Conservation (phyloP, 768 basidiomycete genomes). For the Collybia mongolica region DNA sequence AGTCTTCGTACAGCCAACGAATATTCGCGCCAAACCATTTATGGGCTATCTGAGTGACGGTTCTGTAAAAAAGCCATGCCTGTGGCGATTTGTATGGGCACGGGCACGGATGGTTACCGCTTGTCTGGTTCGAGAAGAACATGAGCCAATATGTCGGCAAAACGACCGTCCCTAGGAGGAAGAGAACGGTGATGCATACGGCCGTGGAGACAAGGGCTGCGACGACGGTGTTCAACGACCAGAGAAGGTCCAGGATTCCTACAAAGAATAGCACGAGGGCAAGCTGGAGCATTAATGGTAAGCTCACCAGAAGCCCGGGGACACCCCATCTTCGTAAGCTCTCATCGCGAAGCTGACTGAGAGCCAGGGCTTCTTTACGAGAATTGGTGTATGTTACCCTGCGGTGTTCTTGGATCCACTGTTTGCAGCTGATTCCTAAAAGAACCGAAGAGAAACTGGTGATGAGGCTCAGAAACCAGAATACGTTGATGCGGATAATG, state of each 20-base stretch:
- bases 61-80: too few relatives aligned
- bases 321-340: slow-evolving; percentile 15
- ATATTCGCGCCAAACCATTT: too few relatives aligned
- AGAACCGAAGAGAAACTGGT: too few relatives aligned
- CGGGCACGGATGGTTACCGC: too few relatives aligned
- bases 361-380: background rate
- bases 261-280: slow-evolving; percentile 16
- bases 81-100: too few relatives aligned
- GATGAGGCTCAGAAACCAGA: slow-evolving; percentile 8
- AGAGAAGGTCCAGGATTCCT: slow-evolving; percentile 15
- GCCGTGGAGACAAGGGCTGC: slow-evolving; percentile 6
- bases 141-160: background rate
- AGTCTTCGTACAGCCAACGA: too few relatives aligned
- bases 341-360: slow-evolving; percentile 13
- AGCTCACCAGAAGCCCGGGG: slow-evolving; percentile 7
- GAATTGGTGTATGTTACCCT: background rate
- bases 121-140: background rate
- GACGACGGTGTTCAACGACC: slow-evolving; percentile 5
- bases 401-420: too few relatives aligned
- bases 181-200: background rate
- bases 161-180: background rate
- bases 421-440: too few relatives aligned
- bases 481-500: slow-evolving; percentile 1
- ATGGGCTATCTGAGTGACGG: too few relatives aligned
- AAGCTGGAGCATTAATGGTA: slow-evolving; percentile 10